A percentile compares a stretch with the other conserved stretches of the same genome.
Evolutionary conservation across 345 rosid species (phyloP).

Genomic region (Acer campestre): DNA sequence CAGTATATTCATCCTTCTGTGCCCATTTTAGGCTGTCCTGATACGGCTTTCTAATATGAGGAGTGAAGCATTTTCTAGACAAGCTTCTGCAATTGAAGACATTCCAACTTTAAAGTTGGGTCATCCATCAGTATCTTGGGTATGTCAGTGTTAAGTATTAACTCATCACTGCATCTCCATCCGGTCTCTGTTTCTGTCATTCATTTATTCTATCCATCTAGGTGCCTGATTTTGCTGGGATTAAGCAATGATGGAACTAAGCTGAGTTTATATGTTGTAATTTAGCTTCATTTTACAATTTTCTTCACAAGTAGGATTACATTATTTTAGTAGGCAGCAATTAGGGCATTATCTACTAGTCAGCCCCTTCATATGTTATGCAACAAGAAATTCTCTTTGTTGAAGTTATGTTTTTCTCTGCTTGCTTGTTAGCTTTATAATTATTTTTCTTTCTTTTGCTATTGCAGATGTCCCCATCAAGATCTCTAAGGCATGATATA

Average conservation of each 20-base stretch:
- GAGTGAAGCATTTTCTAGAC: conserved; percentile 51
- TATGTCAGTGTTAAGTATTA: conserved; percentile 18
- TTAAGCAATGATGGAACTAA: neutral
- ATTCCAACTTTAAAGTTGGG: conserved; percentile 41
- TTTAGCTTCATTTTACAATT: neutral
- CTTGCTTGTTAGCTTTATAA: neutral
- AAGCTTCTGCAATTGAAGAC: conserved; percentile 52
- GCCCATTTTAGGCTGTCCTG: conserved; percentile 53
- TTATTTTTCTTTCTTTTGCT: conserved; percentile 6
- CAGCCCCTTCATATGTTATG: neutral
- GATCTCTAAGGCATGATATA: conserved; percentile 36
- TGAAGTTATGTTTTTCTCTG: neutral
- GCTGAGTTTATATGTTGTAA: neutral
- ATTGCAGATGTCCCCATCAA: conserved; percentile 55
- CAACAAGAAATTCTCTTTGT: neutral
- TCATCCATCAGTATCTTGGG: conserved; percentile 41
- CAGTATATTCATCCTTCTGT: neutral
- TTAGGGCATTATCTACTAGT: neutral
- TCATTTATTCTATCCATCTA: neutral
- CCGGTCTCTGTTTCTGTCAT: neutral
- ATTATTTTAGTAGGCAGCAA: neutral
- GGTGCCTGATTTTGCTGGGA: neutral
- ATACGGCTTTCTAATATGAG: conserved; percentile 58
- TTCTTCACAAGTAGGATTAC: neutral
- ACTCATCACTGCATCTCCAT: neutral